A percentile compares a stretch with the other conserved stretches of the same genome.
phyloP scores from a whole-genome alignment of 2,329 filamentous ascomycete genomes.

The Emmonsia crescens region DNA sequence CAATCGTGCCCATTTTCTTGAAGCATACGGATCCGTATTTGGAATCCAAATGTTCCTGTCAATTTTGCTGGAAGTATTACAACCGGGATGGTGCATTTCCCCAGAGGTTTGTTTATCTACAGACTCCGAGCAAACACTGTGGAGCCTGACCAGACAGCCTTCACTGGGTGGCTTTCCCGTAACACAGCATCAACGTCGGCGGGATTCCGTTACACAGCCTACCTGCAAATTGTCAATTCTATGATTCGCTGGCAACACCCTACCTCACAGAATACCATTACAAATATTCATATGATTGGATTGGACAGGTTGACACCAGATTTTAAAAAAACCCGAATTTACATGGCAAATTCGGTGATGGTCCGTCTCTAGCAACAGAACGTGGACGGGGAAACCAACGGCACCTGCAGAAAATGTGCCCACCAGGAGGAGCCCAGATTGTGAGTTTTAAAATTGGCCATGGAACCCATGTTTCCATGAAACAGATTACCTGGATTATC shows the following conservation, averaged over 20 bases:
- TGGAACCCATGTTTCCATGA: background rate
- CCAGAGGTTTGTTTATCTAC: background rate
- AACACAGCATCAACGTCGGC: background rate
- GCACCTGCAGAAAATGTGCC: background rate
- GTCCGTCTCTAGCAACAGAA: background rate
- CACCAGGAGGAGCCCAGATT: background rate
- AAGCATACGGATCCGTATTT: too few species aligned
- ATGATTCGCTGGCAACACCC: background rate
- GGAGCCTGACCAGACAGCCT: background rate
- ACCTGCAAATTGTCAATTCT: background rate
- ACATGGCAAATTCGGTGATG: background rate
- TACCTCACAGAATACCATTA: background rate
- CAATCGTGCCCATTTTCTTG: background rate
- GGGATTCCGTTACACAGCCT: background rate
- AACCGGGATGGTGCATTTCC: background rate
- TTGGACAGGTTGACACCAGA: background rate
- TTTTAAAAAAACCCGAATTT: background rate
- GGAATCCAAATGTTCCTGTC: background rate
- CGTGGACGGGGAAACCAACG: background rate
- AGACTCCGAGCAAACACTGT: background rate
- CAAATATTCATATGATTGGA: background rate
- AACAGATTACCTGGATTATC: background rate
- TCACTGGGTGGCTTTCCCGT: background rate
- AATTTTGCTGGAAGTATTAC: background rate
- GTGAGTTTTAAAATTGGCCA: background rate